phyloP scores from a whole-genome alignment of 1,284 basidiomycete species.

The Heterobasidion occidentale region DNA sequence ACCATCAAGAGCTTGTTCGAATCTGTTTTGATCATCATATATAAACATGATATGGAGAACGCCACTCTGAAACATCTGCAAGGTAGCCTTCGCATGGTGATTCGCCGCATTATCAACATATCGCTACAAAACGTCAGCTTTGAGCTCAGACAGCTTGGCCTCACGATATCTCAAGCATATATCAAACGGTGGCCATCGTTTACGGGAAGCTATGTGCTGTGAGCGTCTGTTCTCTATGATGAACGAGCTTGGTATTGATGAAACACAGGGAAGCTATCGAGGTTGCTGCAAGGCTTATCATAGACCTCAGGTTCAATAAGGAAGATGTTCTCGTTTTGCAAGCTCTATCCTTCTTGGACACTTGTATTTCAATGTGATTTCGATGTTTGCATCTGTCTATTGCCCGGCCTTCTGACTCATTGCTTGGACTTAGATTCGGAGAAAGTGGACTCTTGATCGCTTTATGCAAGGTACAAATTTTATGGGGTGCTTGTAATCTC shows the following conservation, averaged over 20 bases:
- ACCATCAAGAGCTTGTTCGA: conserved; percentile 54
- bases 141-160: conserved; percentile 54
- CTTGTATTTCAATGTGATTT: conserved; percentile 40
- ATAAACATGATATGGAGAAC: conserved; percentile 63
- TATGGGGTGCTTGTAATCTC: neutral
- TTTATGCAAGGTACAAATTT: conserved; percentile 42
- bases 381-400: neutral
- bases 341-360: conserved; percentile 45
- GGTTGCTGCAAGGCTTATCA: conserved; percentile 37
- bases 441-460: conserved; percentile 46
- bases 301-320: conserved; percentile 34
- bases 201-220: conserved; percentile 48
- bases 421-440: conserved; percentile 32
- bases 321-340: conserved; percentile 55
- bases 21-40: conserved; percentile 51
- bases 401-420: neutral
- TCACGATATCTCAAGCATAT: conserved; percentile 53
- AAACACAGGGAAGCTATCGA: conserved; percentile 38
- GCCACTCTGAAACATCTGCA: conserved; percentile 44
- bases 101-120: conserved; percentile 42
- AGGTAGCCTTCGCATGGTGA: conserved; percentile 39
- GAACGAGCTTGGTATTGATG: conserved; percentile 1
- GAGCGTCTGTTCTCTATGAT: conserved; percentile 12
- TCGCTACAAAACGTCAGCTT: conserved; percentile 46
- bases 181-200: conserved; percentile 50